Evolutionary conservation across 495 filamentous ascomycete species (phyloP).

Genomic region (Amniculicola lignicola): DNA sequence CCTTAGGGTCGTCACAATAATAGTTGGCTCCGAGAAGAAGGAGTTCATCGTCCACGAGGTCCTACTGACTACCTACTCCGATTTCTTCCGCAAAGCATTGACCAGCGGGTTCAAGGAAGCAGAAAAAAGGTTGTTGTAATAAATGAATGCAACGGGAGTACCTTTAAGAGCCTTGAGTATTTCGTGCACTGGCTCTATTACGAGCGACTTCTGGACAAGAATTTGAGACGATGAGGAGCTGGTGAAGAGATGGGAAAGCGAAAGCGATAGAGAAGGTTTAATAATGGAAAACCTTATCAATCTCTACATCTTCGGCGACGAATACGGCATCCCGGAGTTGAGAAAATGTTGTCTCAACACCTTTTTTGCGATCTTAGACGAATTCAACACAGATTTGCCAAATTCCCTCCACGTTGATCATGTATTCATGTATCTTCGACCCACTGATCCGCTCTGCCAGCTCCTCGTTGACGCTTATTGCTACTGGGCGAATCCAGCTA

Average conservation of each 20-base stretch:
- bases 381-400: no score
- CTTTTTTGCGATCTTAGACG: no score
- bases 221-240: neutral
- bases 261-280: neutral
- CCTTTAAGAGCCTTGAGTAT: neutral
- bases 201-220: neutral
- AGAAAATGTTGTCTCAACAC: neutral
- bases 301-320: neutral
- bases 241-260: neutral
- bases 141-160: neutral
- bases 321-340: neutral
- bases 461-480: no score
- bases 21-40: neutral
- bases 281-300: neutral
- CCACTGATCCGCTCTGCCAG: no score
- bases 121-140: neutral
- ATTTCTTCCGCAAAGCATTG: neutral
- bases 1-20: neutral
- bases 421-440: no score
- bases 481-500: no score
- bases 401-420: no score
- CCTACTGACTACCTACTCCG: neutral
- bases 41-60: neutral
- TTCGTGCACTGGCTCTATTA: constrained; percentile 2
- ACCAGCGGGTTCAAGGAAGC: neutral